Percentiles rank a stretch among this genome's conserved stretches.
Conservation (phyloP, 805 yeast genomes). For the Zygosaccharomyces rouxii region DNA sequence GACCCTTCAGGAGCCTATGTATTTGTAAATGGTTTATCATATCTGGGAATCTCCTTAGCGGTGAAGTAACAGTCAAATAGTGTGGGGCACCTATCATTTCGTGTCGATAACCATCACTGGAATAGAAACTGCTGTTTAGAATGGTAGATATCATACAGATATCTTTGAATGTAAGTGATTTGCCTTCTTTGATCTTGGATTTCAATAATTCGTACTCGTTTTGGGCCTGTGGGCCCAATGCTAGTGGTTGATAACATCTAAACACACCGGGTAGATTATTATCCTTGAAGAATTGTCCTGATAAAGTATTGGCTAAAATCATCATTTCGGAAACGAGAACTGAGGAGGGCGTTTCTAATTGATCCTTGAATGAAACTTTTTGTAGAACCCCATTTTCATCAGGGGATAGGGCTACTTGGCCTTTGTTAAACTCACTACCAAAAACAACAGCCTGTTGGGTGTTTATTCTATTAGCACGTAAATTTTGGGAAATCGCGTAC, state of each 20-base stretch:
- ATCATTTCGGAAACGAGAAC: constrained; percentile 75
- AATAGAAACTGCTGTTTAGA: constrained; percentile 50
- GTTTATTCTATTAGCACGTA: constrained; percentile 30
- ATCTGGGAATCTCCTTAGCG: constrained; percentile 80
- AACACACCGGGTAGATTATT: constrained; percentile 48
- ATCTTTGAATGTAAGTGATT: constrained; percentile 37
- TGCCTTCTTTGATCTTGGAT: constrained; percentile 16
- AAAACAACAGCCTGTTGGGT: constrained; percentile 41
- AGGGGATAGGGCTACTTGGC: constrained; percentile 19
- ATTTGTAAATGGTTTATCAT: constrained; percentile 76
- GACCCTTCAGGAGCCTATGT: constrained; percentile 40
- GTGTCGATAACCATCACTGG: constrained; percentile 47
- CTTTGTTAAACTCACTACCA: constrained; percentile 35
- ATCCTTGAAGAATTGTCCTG: constrained; percentile 44
- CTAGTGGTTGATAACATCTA: constrained; percentile 36
- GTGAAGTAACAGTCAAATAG: constrained; percentile 82
- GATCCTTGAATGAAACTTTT: constrained; percentile 24
- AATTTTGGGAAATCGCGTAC: constrained; percentile 22
- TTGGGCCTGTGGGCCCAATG: constrained; percentile 26
- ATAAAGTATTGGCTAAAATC: constrained; percentile 70
- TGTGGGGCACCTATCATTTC: constrained; percentile 55
- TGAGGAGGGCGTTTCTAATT: constrained; percentile 45
- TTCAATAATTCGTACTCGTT: constrained; percentile 25
- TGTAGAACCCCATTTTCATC: constrained; percentile 7
- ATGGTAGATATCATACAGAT: constrained; percentile 42